These are phyloP conservation scores for Boletellus ananas DNA, from an alignment of 768 basidiomycete genomes.

Conservation along the genomic window DNA sequence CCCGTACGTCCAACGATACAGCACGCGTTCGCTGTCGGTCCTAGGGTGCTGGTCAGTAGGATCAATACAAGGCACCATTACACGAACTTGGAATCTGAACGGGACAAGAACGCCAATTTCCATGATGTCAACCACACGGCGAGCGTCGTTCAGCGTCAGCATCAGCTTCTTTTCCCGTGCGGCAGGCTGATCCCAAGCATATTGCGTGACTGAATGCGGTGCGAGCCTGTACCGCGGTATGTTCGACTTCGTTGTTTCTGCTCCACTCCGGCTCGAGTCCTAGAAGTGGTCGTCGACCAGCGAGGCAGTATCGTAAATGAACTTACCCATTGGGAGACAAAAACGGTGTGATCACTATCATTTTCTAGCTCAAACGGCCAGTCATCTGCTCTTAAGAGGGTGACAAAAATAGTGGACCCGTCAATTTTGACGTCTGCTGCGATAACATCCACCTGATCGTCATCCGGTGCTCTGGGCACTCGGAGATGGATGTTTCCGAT, in stretches of 20 bases:
- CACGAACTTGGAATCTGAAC: conserved; percentile 75
- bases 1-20: conserved; percentile 89
- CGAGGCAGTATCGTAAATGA: not conserved
- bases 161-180: conserved; percentile 75
- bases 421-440: conserved; percentile 77
- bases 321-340: conserved; percentile 71
- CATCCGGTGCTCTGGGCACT: conserved; percentile 41
- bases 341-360: conserved; percentile 67
- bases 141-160: conserved; percentile 56
- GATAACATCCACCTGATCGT: conserved; percentile 50
- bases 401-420: conserved; percentile 87
- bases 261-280: conserved; percentile 43
- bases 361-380: conserved; percentile 96
- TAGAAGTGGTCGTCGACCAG: conserved; percentile 29
- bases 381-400: conserved; percentile 54
- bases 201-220: conserved; percentile 53
- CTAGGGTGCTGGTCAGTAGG: conserved; percentile 30
- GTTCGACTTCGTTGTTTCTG: conserved; percentile 36
- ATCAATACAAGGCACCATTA: not conserved
- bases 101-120: conserved; percentile 92
- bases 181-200: conserved; percentile 95
- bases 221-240: conserved; percentile 51
- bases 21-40: conserved; percentile 53
- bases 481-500: conserved; percentile 82
- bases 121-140: conserved; percentile 80